Evolutionary conservation across 164 flowering plant species (phyloP).

Genomic region (Vitis riparia): DNA sequence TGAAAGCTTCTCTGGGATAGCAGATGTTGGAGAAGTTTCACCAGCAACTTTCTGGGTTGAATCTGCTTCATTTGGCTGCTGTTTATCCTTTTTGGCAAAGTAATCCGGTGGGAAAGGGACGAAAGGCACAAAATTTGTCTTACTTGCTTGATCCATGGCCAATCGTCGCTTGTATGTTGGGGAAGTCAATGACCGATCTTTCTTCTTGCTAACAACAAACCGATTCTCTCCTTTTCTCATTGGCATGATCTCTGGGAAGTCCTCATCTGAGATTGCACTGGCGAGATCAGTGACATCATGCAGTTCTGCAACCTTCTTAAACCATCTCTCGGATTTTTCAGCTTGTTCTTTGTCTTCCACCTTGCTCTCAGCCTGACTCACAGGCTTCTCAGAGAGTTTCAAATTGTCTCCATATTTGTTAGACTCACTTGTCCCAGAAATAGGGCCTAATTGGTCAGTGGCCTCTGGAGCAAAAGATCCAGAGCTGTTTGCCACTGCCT

Average conservation of each 20-base stretch:
- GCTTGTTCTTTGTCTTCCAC: constrained; percentile 39
- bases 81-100: constrained; percentile 68
- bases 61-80: constrained; percentile 24
- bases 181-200: constrained; percentile 78
- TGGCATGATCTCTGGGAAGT: constrained; percentile 90
- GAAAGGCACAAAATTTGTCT: constrained; percentile 73
- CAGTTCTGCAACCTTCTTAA: constrained; percentile 70
- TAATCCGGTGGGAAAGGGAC: constrained; percentile 96
- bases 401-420: constrained; percentile 16
- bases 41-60: constrained; percentile 13
- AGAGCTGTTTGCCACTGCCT: background rate
- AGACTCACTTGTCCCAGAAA: constrained; percentile 10
- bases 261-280: constrained; percentile 67
- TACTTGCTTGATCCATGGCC: constrained; percentile 68
- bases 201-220: constrained; percentile 83
- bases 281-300: constrained; percentile 60
- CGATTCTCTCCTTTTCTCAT: constrained; percentile 84
- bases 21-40: constrained; percentile 20
- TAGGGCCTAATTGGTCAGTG: constrained; percentile 9
- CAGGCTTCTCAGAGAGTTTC: constrained; percentile 25
- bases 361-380: constrained; percentile 21
- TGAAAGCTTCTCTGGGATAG: constrained; percentile 9
- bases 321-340: constrained; percentile 76
- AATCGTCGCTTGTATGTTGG: constrained; percentile 63
- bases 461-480: constrained; percentile 14